These are phyloP conservation scores for Kalaharituber pfeilii DNA, from an alignment of 2,329 filamentous ascomycete genomes.

Conservation along the genomic window DNA sequence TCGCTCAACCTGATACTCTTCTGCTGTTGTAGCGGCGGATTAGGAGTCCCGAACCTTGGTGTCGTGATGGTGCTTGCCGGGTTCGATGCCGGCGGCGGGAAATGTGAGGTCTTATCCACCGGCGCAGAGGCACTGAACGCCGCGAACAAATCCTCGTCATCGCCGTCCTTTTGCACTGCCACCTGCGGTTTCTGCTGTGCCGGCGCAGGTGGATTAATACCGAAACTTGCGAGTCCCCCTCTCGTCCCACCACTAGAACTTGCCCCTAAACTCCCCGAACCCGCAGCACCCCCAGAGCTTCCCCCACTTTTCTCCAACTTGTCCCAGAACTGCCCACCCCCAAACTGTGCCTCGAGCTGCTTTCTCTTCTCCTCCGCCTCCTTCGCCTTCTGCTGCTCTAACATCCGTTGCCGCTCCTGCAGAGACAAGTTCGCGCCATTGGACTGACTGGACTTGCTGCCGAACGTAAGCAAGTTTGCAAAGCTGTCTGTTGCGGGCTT, in stretches of 20 bases:
- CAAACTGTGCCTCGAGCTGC: slow-evolving; percentile 60
- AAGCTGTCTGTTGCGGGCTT: slow-evolving; percentile 51
- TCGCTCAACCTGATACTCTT: neutral
- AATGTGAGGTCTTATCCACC: slow-evolving; percentile 49
- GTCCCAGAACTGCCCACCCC: slow-evolving; percentile 48
- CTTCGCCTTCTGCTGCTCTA: slow-evolving; percentile 57
- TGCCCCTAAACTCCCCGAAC: slow-evolving; percentile 24
- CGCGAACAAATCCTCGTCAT: slow-evolving; percentile 48
- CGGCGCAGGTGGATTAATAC: no score
- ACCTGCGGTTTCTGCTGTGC: slow-evolving; percentile 9
- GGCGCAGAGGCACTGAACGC: slow-evolving; percentile 49
- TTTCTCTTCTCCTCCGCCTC: slow-evolving; percentile 59
- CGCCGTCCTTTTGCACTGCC: slow-evolving; percentile 27
- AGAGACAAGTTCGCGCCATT: slow-evolving; percentile 47
- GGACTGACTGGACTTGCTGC: slow-evolving; percentile 41
- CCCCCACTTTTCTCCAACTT: slow-evolving; percentile 44
- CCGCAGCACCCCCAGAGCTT: slow-evolving; percentile 20
- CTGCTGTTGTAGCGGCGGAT: slow-evolving; percentile 8
- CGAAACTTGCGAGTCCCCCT: slow-evolving; percentile 30
- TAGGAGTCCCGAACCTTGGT: slow-evolving; percentile 20
- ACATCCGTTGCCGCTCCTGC: slow-evolving; percentile 45
- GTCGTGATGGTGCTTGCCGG: slow-evolving; percentile 13
- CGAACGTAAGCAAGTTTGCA: slow-evolving; percentile 53
- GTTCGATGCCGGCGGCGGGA: slow-evolving; percentile 37
- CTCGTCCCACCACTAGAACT: slow-evolving; percentile 32